Base-by-base conservation (phyloP, 2,329 filamentous ascomycete species). In the Aphanocladium album region DNA sequence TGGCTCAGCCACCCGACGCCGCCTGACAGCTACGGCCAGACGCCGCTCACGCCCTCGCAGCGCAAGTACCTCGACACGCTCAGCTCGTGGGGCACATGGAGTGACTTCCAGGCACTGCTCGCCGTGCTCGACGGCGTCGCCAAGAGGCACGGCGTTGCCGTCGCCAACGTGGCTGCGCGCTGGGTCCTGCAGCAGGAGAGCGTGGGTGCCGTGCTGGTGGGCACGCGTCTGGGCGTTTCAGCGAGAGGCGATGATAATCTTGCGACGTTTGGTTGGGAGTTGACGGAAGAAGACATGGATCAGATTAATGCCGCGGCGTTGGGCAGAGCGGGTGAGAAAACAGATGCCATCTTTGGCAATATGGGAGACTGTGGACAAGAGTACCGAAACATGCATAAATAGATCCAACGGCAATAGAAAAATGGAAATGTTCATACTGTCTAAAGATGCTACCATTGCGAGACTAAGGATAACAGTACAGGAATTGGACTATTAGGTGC, bases 181-280 rank as follows among this genome's bases (percentile, higher is more conserved):
- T 82, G 78, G 75, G 77, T 82, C 0, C 69, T 82, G 17, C 79
- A 82, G 62, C 73, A 79, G 58, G 71, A 74, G 3, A 73, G 72
- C 55, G 79, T 82, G 0, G 79, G 76, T 3, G 79, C 79, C 1
- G 77, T 81, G 1, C 78, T 82, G 37, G 74, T 82, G 5, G 79
- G 80, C 2, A 74, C 74, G 2, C 68, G 79, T 2, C 65, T 70
- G 49, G 68, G 68, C 21, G 64, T 69, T 7, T 67, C 67, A 23
- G 64, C 61, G 14, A 67, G 65, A 1, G 63, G 60, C 11, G 55
- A 52, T 5, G 68, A 70, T 50, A 69, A 69, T n/a, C 35, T 65
- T 6, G 60, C 62, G 2, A 63, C 61, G 12, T 65, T 68, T 46
- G 65, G 63, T 1, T 68, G 65, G 63, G 60, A 59, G 30, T 60